Percentiles rank a stretch among this genome's conserved stretches.
phyloP scores from a whole-genome alignment of 306 rosid genomes.

The Vigna trinervia region DNA sequence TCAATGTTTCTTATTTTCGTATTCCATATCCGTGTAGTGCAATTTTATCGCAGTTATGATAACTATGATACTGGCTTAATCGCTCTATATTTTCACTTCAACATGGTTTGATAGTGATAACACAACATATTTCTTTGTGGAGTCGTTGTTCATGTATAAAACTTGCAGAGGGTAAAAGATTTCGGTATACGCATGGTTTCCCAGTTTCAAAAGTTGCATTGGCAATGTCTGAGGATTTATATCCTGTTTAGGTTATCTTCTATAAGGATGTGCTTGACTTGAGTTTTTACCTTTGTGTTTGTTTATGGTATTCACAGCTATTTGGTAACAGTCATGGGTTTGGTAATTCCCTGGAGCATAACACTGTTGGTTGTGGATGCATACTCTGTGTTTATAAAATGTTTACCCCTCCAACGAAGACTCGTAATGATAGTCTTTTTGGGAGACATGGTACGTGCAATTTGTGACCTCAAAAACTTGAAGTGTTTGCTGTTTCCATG shows the following conservation, averaged over 20 bases:
- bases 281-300: slow-evolving; percentile 1
- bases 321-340: slow-evolving; percentile 89
- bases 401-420: slow-evolving; percentile 65
- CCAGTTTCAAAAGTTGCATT: neutral
- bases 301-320: slow-evolving; percentile 61
- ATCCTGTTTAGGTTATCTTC: slow-evolving; percentile 18
- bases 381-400: slow-evolving; percentile 69
- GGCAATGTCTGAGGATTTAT: neutral
- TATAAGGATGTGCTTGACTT: slow-evolving; percentile 19
- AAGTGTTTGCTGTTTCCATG: slow-evolving; percentile 18
- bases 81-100: neutral
- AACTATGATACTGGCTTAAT: slow-evolving; percentile 21
- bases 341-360: slow-evolving; percentile 89
- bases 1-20: neutral
- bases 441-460: slow-evolving; percentile 74
- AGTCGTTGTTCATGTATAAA: neutral
- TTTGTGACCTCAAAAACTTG: slow-evolving; percentile 2
- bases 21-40: neutral
- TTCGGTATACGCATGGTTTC: slow-evolving; percentile 8
- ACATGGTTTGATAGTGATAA: slow-evolving; percentile 11
- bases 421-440: slow-evolving; percentile 55
- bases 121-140: slow-evolving; percentile 1
- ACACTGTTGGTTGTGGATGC: slow-evolving; percentile 74
- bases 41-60: slow-evolving; percentile 29
- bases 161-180: neutral